Conservation (phyloP, 306 rosid species). For the Quercus agrifolia region DNA sequence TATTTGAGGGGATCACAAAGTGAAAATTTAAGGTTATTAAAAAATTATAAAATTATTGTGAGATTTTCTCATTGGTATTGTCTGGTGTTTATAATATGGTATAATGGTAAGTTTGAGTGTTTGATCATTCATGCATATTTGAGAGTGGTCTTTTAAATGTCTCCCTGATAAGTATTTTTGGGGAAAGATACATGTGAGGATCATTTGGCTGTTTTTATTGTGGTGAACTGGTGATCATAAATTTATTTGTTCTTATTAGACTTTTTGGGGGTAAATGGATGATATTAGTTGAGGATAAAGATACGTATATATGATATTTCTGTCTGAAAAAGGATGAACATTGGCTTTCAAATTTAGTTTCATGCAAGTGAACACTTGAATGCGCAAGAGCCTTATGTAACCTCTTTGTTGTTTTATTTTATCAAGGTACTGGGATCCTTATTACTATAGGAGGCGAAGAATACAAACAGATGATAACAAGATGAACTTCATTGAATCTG, state of each 20-base stretch:
- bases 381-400: constrained; percentile 21
- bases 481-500: constrained; percentile 89
- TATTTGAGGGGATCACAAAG: not conserved
- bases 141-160: not conserved
- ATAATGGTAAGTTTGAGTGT: not conserved
- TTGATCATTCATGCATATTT: not conserved
- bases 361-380: constrained; percentile 7
- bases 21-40: not conserved
- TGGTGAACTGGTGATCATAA: not conserved
- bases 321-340: not conserved
- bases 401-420: constrained; percentile 8
- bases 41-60: not conserved
- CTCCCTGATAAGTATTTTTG: too few relatives aligned
- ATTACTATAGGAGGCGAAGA: constrained; percentile 76
- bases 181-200: not conserved
- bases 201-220: not conserved
- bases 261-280: not conserved
- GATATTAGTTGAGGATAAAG: not conserved
- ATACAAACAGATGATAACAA: constrained; percentile 64
- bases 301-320: not conserved
- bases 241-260: not conserved
- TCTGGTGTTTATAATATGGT: not conserved
- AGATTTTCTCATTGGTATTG: not conserved
- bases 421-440: constrained; percentile 98
- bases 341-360: not conserved